Evolutionary conservation across 1,284 basidiomycete genomes (phyloP), one percentile per base, ranked within the genome.

Genomic region (Boletus smithii): DNA sequence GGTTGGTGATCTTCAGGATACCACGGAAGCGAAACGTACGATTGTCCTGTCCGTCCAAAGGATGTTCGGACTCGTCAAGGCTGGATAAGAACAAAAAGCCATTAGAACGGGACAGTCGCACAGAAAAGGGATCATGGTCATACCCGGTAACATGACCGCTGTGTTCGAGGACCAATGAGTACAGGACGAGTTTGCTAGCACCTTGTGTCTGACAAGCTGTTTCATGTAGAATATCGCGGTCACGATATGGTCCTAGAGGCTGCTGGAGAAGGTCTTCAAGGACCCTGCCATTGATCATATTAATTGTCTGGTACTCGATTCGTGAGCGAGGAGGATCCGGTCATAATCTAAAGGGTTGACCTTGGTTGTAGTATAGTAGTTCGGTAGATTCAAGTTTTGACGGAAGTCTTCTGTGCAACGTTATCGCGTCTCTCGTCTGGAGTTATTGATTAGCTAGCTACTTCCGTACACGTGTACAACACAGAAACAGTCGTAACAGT

Each of bases 1-100:
- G 65, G 3, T 60, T 46, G 11, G 66, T 53, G 42, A 83, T 69
- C 39, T 69, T 67, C 2, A 82, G 62, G 7, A 72, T 55, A 1
- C 79, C 80, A 36, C 70, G 73, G 48, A 82, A 78, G 6, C 69
- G 61, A 43, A 63, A 67, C 39, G 27, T 56, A 49, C 57, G 61
- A 24, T 53, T 13, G 45, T 63, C 61, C 4, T 8, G 40, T 24
- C 47, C 54, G 0, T 51, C 18, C 36, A 52, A n/a, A 4, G 48
- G 55, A 16, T 8, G 41, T 42, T 65, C 65, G 10, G 67, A 67
- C 16, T 59, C 51, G 36, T 69, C 65, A 1, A 65, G 62, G 36
- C 63, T 65, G 37, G 16, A 48, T 10, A 9, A 31, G 6, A 27
- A 47, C 4, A 17, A 30, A 4, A 24, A 4, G 17, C 17, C 4